Conservation (phyloP, 1,139 yeast genomes). For the Candida mesenterica region DNA sequence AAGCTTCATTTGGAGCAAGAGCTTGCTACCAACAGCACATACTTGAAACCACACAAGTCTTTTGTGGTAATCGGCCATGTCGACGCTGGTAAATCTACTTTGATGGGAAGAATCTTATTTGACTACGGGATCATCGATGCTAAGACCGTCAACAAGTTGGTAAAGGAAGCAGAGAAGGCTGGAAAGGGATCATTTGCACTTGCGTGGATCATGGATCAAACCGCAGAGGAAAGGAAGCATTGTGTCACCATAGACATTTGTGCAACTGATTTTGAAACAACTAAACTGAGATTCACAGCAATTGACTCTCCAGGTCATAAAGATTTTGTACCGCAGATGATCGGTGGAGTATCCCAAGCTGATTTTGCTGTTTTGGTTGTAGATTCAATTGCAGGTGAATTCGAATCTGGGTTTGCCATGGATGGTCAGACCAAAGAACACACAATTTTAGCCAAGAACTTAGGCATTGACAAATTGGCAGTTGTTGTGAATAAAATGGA, state of each 20-base stretch:
- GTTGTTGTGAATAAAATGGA: slow-evolving; percentile 92
- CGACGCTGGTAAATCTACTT: slow-evolving; percentile 95
- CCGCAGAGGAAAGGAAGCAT: slow-evolving; percentile 80
- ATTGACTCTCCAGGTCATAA: slow-evolving; percentile 86
- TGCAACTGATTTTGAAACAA: slow-evolving; percentile 77
- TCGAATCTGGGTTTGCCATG: slow-evolving; percentile 80
- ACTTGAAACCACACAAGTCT: slow-evolving; percentile 62
- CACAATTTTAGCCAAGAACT: slow-evolving; percentile 73
- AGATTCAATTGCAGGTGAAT: slow-evolving; percentile 81
- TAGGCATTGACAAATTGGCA: slow-evolving; percentile 75
- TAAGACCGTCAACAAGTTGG: slow-evolving; percentile 69
- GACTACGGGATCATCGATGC: slow-evolving; percentile 82
- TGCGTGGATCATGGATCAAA: slow-evolving; percentile 98
- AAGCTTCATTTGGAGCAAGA: slow-evolving; percentile 41
- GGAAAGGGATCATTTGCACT: slow-evolving; percentile 94
- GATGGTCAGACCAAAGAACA: slow-evolving; percentile 97
- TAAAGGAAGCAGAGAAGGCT: slow-evolving; percentile 73
- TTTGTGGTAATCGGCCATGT: slow-evolving; percentile 95
- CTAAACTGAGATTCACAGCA: slow-evolving; percentile 66
- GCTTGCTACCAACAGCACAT: slow-evolving; percentile 31
- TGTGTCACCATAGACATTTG: slow-evolving; percentile 96
- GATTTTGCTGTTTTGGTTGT: slow-evolving; percentile 72
- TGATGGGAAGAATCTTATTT: slow-evolving; percentile 83
- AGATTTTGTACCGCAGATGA: slow-evolving; percentile 56
- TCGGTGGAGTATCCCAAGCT: slow-evolving; percentile 52